Evolutionary conservation across 2,329 filamentous ascomycete genomes (phyloP), one percentile per base, ranked within the genome.

Genomic region (Cercospora zeae-maydis): DNA sequence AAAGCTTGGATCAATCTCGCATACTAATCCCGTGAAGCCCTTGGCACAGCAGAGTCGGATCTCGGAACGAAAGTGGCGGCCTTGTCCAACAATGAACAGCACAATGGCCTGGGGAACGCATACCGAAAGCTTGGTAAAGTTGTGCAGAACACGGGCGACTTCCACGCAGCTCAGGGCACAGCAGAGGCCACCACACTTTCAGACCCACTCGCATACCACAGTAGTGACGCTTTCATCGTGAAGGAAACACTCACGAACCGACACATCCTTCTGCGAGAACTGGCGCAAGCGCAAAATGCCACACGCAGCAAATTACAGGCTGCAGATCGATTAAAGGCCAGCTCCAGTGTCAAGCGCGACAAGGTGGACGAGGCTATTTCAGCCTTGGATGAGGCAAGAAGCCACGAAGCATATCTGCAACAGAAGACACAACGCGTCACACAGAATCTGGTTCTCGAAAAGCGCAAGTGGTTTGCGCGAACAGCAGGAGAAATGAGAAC

Each of bases 281-380:
- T 98, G 63, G 80, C 96, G 27, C 92, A 97, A 77, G 93, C 95
- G 0, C 93, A 98, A 75, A 90, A 96, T 75, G 83, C 82, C 21
- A 92, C 93, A 1, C 87, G 90, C 66, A 91, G 86, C 77, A 95
- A 92, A 76, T 85, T 95, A 39, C 87, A 88, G 66, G 91, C 93
- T 1, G 92, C 93, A 1, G 93, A 98, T 76, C 87, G 95, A 49
- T 83, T 99, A 64, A 96, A 96, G 75, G 87, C 88, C 16, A 92
- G 88, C 75, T 90, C 91, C 14, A 95, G 88, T 62, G 93, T 99
- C 36, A 89, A 92, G 66, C 85, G 90, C 36, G 95, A 99, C 74
- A 99, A 98, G 79, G 95, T 98, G 30, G 95, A 99, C 75, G 95
- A 99, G 78, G 95, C 95, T n/a, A 96, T 99, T 72, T 84, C 87